These are phyloP conservation scores for Endoconidiophora polonica DNA, from an alignment of 2,329 filamentous ascomycete species.

Conservation along the genomic window DNA sequence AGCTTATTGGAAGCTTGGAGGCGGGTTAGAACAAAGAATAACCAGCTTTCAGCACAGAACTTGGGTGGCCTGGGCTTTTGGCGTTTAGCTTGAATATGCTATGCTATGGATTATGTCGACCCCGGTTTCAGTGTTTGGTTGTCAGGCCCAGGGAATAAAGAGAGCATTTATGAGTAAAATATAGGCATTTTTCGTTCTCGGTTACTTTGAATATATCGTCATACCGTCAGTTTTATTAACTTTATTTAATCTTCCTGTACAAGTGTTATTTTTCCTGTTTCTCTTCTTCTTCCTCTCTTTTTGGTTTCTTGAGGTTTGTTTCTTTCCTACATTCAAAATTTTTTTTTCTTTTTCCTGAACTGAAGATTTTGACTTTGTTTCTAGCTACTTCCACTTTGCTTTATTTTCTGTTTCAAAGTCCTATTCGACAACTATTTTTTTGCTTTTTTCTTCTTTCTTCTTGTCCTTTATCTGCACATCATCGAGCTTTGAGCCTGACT, in stretches of 20 bases:
- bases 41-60: no score
- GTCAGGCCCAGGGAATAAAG: no score
- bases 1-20: no score
- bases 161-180: conserved; percentile 13
- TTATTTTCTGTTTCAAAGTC: neutral
- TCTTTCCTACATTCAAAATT: neutral
- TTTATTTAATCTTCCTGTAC: no score
- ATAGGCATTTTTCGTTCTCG: no score
- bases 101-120: no score
- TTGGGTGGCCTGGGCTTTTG: no score
- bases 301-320: neutral
- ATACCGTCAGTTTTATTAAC: no score
- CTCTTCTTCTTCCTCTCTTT: conserved; percentile 11
- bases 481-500: neutral
- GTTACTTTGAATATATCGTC: no score
- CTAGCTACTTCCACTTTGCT: neutral
- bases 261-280: conserved; percentile 15
- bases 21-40: no score
- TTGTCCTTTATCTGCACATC: neutral
- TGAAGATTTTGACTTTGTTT: neutral
- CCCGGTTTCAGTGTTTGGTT: no score
- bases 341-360: neutral
- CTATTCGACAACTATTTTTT: neutral
- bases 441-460: neutral
- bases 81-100: no score